Evolutionary conservation across 2,329 filamentous ascomycete genomes (phyloP).

Genomic region (Fusarium sp.): DNA sequence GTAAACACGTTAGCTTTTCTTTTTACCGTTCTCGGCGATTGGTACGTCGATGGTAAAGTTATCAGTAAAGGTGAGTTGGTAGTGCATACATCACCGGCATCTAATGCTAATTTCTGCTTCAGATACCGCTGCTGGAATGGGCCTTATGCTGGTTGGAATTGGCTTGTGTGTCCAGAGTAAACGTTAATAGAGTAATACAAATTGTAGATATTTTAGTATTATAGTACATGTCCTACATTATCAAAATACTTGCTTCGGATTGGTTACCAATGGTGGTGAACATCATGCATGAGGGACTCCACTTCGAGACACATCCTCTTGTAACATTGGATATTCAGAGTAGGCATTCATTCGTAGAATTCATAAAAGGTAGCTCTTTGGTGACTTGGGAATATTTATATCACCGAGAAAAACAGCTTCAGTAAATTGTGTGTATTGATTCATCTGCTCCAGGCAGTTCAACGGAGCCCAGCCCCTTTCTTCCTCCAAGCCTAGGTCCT

Average conservation of each 20-base stretch:
- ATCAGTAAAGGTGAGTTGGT: slow-evolving; percentile 79
- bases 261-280: slow-evolving; percentile 34
- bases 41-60: slow-evolving; percentile 93
- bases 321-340: neutral
- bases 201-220: slow-evolving; percentile 8
- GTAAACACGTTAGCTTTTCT: slow-evolving; percentile 94
- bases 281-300: slow-evolving; percentile 40
- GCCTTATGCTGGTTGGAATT: slow-evolving; percentile 82
- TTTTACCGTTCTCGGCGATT: slow-evolving; percentile 96
- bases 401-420: neutral
- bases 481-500: slow-evolving; percentile 3
- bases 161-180: slow-evolving; percentile 84
- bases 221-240: slow-evolving; percentile 14
- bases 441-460: slow-evolving; percentile 49
- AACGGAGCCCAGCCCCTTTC: slow-evolving; percentile 46
- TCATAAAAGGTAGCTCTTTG: too few relatives aligned
- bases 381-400: neutral
- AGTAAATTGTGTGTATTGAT: slow-evolving; percentile 18
- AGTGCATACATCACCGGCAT: neutral
- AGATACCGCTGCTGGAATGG: slow-evolving; percentile 90
- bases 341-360: neutral
- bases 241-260: slow-evolving; percentile 34
- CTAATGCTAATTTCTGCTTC: slow-evolving; percentile 2
- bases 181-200: slow-evolving; percentile 45
- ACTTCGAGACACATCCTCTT: slow-evolving; percentile 26